Conservation (phyloP, 306 rosid genomes). For the Corylus americana region DNA sequence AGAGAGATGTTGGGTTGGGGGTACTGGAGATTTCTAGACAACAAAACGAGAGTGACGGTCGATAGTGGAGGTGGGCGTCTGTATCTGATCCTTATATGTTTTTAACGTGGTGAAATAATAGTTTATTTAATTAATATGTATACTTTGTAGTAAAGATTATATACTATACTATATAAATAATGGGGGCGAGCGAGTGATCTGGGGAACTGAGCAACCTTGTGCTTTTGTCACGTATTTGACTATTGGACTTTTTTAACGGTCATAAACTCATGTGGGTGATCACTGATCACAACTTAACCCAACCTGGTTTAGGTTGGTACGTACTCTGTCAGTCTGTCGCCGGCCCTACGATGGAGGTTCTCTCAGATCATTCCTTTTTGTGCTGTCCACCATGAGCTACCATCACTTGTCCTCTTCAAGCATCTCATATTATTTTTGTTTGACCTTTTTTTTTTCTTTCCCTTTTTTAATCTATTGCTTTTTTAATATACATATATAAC, state of each 20-base stretch:
- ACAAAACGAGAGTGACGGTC: slow-evolving; percentile 11
- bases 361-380: neutral
- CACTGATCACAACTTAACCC: slow-evolving; percentile 24
- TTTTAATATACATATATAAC: no score
- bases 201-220: slow-evolving; percentile 39
- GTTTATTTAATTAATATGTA: neutral
- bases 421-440: neutral
- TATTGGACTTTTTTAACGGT: slow-evolving; percentile 55
- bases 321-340: neutral
- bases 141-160: neutral
- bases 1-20: neutral
- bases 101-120: slow-evolving; percentile 9
- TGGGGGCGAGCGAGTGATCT: slow-evolving; percentile 12
- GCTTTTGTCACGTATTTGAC: slow-evolving; percentile 26
- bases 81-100: slow-evolving; percentile 29
- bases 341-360: slow-evolving; percentile 18
- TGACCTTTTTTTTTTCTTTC: no score
- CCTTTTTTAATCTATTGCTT: no score
- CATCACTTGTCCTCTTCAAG: neutral
- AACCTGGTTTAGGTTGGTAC: slow-evolving; percentile 24
- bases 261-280: slow-evolving; percentile 51
- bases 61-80: slow-evolving; percentile 30
- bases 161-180: neutral
- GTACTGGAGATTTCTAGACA: slow-evolving; percentile 39
- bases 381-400: slow-evolving; percentile 16